Evolutionary conservation across 2,329 filamentous ascomycete genomes (phyloP).

Genomic region (Juglanconis oblonga): DNA sequence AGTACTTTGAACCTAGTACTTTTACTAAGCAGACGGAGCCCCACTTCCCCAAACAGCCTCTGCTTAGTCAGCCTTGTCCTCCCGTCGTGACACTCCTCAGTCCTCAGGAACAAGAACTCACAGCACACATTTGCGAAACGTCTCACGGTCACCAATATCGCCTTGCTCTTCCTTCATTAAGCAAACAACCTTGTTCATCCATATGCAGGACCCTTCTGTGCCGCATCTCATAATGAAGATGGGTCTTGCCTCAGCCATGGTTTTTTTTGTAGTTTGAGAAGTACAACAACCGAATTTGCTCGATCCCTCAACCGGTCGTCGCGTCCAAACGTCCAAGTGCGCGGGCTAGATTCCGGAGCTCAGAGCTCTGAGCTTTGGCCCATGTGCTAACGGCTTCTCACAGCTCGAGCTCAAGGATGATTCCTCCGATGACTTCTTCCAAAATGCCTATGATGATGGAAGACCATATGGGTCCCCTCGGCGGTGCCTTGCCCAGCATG

Average conservation of each 20-base stretch:
- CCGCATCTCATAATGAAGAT: no score
- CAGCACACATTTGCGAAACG: neutral
- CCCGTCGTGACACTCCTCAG: no score
- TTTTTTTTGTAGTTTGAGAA: neutral
- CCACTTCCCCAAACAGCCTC: neutral
- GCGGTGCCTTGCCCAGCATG: slow-evolving; percentile 62
- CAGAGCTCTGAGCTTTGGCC: neutral
- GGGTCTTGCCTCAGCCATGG: neutral
- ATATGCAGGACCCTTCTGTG: neutral
- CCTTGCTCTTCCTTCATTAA: neutral
- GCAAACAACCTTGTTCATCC: neutral
- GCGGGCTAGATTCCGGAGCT: no score
- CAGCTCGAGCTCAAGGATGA: neutral
- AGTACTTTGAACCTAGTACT: no score
- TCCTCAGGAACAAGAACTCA: neutral
- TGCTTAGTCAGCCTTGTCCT: neutral
- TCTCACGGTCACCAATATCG: neutral
- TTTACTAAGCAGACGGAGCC: neutral
- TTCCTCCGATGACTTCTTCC: slow-evolving; percentile 27
- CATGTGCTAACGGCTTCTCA: neutral
- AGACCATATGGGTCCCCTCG: slow-evolving; percentile 51
- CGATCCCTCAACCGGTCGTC: neutral
- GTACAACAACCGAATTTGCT: neutral
- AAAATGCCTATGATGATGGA: slow-evolving; percentile 55
- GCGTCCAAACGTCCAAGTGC: neutral